Evolutionary conservation across 768 basidiomycete species (phyloP).

Genomic region (Pisolithus microcarpus): DNA sequence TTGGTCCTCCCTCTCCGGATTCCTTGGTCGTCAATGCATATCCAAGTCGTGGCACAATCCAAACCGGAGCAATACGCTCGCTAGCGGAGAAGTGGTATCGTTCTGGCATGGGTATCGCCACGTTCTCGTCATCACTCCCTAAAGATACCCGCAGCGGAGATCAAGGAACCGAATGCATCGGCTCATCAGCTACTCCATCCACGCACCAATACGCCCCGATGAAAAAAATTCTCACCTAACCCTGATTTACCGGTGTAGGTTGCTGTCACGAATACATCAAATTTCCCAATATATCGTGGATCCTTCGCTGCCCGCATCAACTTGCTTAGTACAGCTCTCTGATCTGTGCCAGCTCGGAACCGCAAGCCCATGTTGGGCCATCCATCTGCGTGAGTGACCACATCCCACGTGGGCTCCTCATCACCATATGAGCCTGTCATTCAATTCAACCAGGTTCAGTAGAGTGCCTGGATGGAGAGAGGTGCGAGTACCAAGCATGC

Average conservation of each 20-base stretch:
- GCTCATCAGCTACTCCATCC: not conserved
- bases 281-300: slow-evolving; percentile 41
- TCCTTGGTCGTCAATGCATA: slow-evolving; percentile 67
- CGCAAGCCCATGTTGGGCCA: slow-evolving; percentile 89
- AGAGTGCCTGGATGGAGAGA: not conserved
- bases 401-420: slow-evolving; percentile 11
- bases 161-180: too few species aligned
- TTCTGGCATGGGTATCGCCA: slow-evolving; percentile 51
- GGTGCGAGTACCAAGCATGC: slow-evolving; percentile 18
- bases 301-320: slow-evolving; percentile 46
- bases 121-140: slow-evolving; percentile 10
- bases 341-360: slow-evolving; percentile 55
- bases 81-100: slow-evolving; percentile 69
- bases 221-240: not conserved
- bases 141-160: too few species aligned
- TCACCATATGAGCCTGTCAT: not conserved
- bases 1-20: slow-evolving; percentile 55
- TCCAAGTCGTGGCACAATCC: slow-evolving; percentile 74
- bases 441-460: slow-evolving; percentile 2
- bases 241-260: slow-evolving; percentile 17
- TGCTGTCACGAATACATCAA: slow-evolving; percentile 44
- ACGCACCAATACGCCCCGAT: not conserved
- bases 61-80: slow-evolving; percentile 82
- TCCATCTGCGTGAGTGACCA: slow-evolving; percentile 59
- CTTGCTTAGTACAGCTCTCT: slow-evolving; percentile 44